Evolutionary conservation across 2,329 filamentous ascomycete species (phyloP), one percentile per base, ranked within the genome.

Genomic region (Hypomyces rosellus): DNA sequence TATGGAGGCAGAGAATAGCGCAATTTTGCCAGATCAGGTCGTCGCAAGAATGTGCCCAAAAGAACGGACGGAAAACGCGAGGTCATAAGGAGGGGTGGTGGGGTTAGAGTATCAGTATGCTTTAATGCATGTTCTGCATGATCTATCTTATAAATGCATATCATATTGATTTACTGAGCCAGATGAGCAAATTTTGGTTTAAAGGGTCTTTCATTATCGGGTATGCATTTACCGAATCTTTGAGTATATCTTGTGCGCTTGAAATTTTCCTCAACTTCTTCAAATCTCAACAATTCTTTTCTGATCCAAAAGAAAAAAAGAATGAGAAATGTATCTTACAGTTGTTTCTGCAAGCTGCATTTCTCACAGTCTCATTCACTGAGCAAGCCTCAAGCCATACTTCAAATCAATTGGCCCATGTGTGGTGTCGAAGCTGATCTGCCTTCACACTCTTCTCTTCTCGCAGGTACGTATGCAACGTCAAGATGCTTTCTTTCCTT

Each of bases 41-140:
- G 59, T 65, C 63, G 63, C 64, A 66, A 65, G 25, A 64, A 62
- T 64, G 59, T 66, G 60, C 58, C 59, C 57, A 53, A 63, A 38
- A 48, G 22, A 22, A 40, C 13, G 48, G 50, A 52, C 50, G 50
- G 52, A 56, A 46, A 54, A 57, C 50, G 47, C 47, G 51, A 41
- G 11, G 11, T 16, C 38, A 5, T 38, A 20, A 54, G 53, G 54
- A 57, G 54, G 55, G 61, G 60, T 65, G 63, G 65, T 64, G 65
- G 63, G 63, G 63, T 63, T 64, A 33, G 36, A 38, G 45, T 44
- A 48, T 38, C 36, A 9, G 38, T 45, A 37, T 46, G 20, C 16
- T 52, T 66, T 64, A 49, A 18, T 33, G 55, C 44, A 52, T 55
- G 50, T 51, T 48, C 46, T 53, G 46, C 55, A 58, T 25, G 34